Percentiles rank a stretch among this genome's conserved stretches.
Evolutionary conservation across 129 eudicot species (phyloP).

Genomic region (Chrysanthemum lavandulifolium): DNA sequence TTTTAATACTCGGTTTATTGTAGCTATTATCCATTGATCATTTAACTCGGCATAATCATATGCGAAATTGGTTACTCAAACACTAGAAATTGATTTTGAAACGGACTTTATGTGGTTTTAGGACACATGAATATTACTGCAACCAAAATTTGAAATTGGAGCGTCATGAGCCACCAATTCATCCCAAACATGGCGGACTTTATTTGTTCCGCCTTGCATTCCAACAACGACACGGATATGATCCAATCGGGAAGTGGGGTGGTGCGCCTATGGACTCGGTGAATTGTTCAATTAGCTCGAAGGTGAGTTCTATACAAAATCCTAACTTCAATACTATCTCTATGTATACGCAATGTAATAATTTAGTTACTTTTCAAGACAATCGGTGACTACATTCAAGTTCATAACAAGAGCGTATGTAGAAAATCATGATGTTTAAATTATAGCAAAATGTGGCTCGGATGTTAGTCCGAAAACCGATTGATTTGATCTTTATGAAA

Average conservation of each 20-base stretch:
- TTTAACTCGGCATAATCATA: not conserved
- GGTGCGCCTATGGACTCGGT: conserved; percentile 93
- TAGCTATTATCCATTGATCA: not conserved
- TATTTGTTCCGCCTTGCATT: conserved; percentile 96
- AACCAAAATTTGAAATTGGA: conserved; percentile 93
- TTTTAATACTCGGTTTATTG: not conserved
- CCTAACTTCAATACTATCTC: conserved; percentile 76
- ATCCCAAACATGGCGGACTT: conserved; percentile 69
- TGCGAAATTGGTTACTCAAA: not conserved
- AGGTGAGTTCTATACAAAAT: conserved; percentile 88
- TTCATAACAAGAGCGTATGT: not conserved
- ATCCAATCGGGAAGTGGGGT: conserved; percentile 94
- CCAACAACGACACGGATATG: conserved; percentile 94
- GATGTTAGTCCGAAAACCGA: conserved; percentile 7
- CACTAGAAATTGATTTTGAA: not conserved
- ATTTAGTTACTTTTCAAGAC: conserved; percentile 12
- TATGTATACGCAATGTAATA: conserved; percentile 54
- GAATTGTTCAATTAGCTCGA: conserved; percentile 75
- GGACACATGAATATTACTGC: conserved; percentile 46
- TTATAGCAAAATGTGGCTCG: not conserved
- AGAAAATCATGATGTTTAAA: not conserved
- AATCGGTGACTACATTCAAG: not conserved
- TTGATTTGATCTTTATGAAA: conserved; percentile 3
- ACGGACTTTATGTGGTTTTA: no score
- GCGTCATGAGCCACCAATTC: conserved; percentile 51